A percentile compares a stretch with the other conserved stretches of the same genome.
These are phyloP conservation scores for Tuber umbilicatum DNA, from an alignment of 495 filamentous ascomycete species.

Conservation along the genomic window DNA sequence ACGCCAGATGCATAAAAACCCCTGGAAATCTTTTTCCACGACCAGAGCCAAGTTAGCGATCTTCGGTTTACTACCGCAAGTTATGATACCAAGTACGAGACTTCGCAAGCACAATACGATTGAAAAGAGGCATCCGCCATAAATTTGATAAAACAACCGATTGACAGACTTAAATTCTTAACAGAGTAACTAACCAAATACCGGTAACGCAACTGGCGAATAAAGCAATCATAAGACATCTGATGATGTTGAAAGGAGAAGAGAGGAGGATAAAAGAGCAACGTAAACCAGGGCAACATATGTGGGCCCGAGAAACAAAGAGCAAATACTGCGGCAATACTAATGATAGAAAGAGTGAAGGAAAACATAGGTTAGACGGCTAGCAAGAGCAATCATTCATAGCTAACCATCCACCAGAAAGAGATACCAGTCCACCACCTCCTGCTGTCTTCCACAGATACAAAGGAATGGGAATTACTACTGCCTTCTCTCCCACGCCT, in stretches of 20 bases:
- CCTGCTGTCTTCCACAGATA: neutral
- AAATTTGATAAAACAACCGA: neutral
- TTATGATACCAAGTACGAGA: neutral
- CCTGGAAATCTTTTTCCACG: neutral
- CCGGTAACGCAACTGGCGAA: neutral
- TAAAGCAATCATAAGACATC: neutral
- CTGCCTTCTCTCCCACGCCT: slow-evolving; percentile 45
- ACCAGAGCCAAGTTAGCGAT: neutral
- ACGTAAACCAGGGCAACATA: neutral
- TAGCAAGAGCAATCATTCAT: neutral
- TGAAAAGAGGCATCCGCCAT: neutral
- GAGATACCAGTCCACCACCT: neutral
- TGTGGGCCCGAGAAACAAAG: neutral
- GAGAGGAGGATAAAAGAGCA: neutral
- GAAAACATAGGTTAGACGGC: neutral
- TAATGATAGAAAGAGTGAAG: neutral
- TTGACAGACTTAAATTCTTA: neutral
- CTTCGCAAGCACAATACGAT: neutral
- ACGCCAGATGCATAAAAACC: neutral
- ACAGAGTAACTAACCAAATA: neutral
- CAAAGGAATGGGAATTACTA: slow-evolving; percentile 3
- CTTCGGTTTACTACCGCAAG: neutral
- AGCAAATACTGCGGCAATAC: neutral
- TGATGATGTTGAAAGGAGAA: neutral
- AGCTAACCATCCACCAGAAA: neutral